Evolutionary conservation across 192 early-diverging fungal genomes (phyloP).

Genomic region (Borealophlyctis nickersoniae): DNA sequence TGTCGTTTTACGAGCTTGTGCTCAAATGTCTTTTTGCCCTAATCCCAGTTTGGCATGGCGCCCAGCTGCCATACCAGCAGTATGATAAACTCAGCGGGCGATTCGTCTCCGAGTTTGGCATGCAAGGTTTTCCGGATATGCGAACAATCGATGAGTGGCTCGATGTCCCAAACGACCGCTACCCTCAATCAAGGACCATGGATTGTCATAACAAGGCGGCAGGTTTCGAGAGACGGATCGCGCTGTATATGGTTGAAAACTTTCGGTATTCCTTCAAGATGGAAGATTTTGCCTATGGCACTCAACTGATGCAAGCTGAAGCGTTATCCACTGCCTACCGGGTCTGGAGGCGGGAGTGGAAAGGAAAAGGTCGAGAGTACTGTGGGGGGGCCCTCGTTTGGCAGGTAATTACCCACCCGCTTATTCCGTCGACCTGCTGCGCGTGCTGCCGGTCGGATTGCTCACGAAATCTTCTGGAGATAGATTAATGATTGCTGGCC

Average conservation of each 20-base stretch:
- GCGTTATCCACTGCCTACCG: conserved; percentile 31
- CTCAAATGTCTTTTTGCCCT: too few relatives aligned
- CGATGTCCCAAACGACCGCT: conserved; percentile 9
- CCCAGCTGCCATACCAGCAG: conserved; percentile 37
- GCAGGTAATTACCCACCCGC: background rate
- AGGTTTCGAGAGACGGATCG: conserved; percentile 27
- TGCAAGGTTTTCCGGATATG: conserved; percentile 31
- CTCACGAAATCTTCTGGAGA: background rate
- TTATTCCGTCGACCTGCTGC: background rate
- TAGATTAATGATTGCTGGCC: conserved; percentile 1
- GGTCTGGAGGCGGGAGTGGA: conserved; percentile 41
- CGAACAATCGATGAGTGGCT: conserved; percentile 27
- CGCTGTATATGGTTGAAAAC: conserved; percentile 35
- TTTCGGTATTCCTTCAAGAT: conserved; percentile 25
- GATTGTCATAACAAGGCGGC: conserved; percentile 38
- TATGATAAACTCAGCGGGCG: conserved; percentile 31
- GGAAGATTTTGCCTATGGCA: conserved; percentile 34
- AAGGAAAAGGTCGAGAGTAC: background rate
- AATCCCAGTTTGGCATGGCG: conserved; percentile 37
- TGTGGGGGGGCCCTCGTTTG: background rate
- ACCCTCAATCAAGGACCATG: conserved; percentile 15
- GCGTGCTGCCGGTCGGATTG: background rate
- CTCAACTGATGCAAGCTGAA: conserved; percentile 36
- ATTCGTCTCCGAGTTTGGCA: conserved; percentile 41
- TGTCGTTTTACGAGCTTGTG: too few relatives aligned